Evolutionary conservation across 208 protist genomes (phyloP).

Genomic region (Angomonas desouzai): DNA sequence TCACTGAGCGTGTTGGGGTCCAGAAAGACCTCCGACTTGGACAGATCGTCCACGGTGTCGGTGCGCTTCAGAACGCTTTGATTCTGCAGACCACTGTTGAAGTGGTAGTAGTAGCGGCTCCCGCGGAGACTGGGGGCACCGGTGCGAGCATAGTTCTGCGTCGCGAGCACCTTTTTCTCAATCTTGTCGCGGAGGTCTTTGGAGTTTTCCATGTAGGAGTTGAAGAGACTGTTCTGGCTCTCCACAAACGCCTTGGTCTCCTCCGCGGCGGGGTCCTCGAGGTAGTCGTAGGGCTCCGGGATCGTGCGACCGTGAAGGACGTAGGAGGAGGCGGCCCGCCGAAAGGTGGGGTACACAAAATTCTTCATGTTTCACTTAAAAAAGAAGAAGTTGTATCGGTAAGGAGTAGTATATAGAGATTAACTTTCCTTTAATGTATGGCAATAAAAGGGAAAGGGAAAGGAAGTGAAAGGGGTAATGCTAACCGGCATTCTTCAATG

Average conservation of each 20-base stretch:
- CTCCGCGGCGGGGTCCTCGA: conserved; percentile 84
- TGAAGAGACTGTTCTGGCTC: conserved; percentile 76
- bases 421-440: conserved; percentile 9
- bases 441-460: conserved; percentile 12
- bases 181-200: conserved; percentile 49
- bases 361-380: conserved; percentile 22
- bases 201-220: conserved; percentile 56
- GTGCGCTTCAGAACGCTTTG: conserved; percentile 71
- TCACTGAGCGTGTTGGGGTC: conserved; percentile 86
- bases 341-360: conserved; percentile 43
- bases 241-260: conserved; percentile 89
- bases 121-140: conserved; percentile 53
- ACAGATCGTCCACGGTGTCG: conserved; percentile 25
- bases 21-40: conserved; percentile 64
- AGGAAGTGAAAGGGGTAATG: too few species aligned
- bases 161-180: conserved; percentile 38
- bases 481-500: too few species aligned
- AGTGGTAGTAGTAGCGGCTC: conserved; percentile 80
- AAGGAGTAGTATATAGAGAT: not conserved
- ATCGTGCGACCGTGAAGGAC: conserved; percentile 67
- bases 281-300: conserved; percentile 90
- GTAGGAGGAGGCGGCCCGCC: conserved; percentile 61
- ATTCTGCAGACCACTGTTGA: conserved; percentile 92
- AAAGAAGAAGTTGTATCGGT: conserved; percentile 8
- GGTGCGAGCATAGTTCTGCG: conserved; percentile 83